A percentile compares a stretch with the other conserved stretches of the same genome.
These are phyloP conservation scores for Metarhizium rileyi DNA, from an alignment of 2,329 filamentous ascomycete genomes.

Conservation along the genomic window DNA sequence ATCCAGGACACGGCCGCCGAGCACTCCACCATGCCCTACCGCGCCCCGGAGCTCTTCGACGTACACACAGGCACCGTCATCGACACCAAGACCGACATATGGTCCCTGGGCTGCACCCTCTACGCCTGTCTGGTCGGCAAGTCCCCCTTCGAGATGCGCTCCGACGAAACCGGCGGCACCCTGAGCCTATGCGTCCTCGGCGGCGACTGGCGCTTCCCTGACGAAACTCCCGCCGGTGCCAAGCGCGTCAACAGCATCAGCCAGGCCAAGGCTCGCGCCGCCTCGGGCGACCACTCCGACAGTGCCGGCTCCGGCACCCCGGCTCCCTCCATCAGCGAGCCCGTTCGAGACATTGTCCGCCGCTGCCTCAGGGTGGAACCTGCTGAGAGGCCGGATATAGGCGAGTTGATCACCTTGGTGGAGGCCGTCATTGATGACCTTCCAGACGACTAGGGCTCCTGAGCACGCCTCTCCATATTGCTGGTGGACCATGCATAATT, in stretches of 20 bases:
- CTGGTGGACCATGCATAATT: neutral
- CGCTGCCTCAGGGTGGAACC: slow-evolving; percentile 82
- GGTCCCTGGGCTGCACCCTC: slow-evolving; percentile 94
- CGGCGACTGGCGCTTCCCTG: slow-evolving; percentile 94
- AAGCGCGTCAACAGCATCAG: slow-evolving; percentile 34
- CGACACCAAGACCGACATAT: slow-evolving; percentile 96
- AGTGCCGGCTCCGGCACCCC: slow-evolving; percentile 14
- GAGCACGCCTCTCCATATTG: neutral
- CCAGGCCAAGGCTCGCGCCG: slow-evolving; percentile 19
- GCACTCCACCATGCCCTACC: slow-evolving; percentile 97
- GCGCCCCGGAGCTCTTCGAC: slow-evolving; percentile 94
- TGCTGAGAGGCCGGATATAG: slow-evolving; percentile 75
- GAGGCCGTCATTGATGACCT: slow-evolving; percentile 52
- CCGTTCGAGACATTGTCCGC: slow-evolving; percentile 78
- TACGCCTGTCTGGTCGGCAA: slow-evolving; percentile 96
- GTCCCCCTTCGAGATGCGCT: slow-evolving; percentile 90
- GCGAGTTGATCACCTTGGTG: slow-evolving; percentile 73
- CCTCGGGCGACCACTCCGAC: slow-evolving; percentile 17
- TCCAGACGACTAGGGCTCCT: slow-evolving; percentile 5
- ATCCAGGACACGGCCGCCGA: slow-evolving; percentile 93
- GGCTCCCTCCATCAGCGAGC: slow-evolving; percentile 58
- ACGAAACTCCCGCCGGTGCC: slow-evolving; percentile 59
- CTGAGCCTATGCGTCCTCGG: slow-evolving; percentile 86
- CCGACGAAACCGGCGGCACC: slow-evolving; percentile 90
- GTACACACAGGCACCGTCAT: slow-evolving; percentile 87